These are phyloP conservation scores for Dalbergia cultrata DNA, from an alignment of 306 rosid species.

Conservation along the genomic window DNA sequence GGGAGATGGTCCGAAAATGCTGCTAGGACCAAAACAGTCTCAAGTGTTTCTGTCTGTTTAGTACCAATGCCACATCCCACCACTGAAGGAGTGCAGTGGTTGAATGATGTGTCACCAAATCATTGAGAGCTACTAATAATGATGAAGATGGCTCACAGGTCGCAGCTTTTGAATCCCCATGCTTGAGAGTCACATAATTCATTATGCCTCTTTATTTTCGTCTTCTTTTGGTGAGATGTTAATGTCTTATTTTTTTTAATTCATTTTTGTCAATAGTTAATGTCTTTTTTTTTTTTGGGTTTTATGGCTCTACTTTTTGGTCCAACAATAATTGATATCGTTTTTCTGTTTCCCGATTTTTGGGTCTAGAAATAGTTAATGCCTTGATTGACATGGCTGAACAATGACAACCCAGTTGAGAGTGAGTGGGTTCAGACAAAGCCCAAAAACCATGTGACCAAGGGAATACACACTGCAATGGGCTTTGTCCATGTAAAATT, in stretches of 20 bases:
- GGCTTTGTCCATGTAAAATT: no score
- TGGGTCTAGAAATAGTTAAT: no score
- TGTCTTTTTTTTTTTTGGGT: no score
- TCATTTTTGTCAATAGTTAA: no score
- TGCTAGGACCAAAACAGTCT: neutral
- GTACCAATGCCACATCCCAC: constrained; percentile 3
- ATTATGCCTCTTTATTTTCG: neutral
- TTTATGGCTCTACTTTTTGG: no score
- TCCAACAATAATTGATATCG: no score
- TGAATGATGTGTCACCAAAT: constrained; percentile 31
- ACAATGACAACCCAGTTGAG: no score
- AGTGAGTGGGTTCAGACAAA: no score
- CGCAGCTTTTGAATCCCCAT: constrained; percentile 9
- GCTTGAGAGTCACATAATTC: neutral
- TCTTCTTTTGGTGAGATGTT: neutral
- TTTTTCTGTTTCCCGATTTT: no score
- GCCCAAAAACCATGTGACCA: no score
- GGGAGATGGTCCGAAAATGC: neutral
- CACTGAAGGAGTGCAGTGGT: constrained; percentile 24
- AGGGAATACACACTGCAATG: no score
- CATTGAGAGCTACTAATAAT: constrained; percentile 6
- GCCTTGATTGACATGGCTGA: no score
- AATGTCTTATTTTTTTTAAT: neutral
- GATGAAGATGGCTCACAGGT: constrained; percentile 21
- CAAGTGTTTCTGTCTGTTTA: constrained; percentile 4